Evolutionary conservation across 257 asterid genomes (phyloP).

Genomic region (Nicotiana attenuata): DNA sequence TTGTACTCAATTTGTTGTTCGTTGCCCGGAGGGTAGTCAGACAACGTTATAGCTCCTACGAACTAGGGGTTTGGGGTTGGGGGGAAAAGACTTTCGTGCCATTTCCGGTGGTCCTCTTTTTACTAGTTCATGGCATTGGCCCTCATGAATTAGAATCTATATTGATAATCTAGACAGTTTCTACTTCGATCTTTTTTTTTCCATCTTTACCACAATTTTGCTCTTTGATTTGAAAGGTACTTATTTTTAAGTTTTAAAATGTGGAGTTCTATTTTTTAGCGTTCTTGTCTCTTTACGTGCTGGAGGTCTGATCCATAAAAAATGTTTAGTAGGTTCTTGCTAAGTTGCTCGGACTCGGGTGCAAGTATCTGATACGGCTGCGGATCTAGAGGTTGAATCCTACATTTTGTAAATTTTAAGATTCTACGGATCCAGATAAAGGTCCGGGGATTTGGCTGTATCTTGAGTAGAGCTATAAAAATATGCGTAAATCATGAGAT

Average conservation of each 20-base stretch:
- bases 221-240: not conserved
- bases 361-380: too few species aligned
- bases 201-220: not conserved
- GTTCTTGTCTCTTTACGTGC: not conserved
- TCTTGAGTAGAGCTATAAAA: too few species aligned
- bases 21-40: not conserved
- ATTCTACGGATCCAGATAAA: too few species aligned
- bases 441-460: too few species aligned
- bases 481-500: too few species aligned
- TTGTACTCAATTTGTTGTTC: constrained; percentile 1
- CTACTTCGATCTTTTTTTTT: not conserved
- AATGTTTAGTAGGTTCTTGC: not conserved
- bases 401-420: too few species aligned
- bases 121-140: not conserved
- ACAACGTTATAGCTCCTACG: not conserved
- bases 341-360: too few species aligned
- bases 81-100: not conserved
- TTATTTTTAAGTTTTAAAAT: not conserved
- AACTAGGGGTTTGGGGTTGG: not conserved
- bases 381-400: too few species aligned
- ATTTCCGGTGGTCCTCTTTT: not conserved
- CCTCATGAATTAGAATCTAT: not conserved
- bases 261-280: not conserved
- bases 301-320: not conserved
- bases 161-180: not conserved